Evolutionary conservation across 768 basidiomycete genomes (phyloP).

Genomic region (Rubroboletus satanas): DNA sequence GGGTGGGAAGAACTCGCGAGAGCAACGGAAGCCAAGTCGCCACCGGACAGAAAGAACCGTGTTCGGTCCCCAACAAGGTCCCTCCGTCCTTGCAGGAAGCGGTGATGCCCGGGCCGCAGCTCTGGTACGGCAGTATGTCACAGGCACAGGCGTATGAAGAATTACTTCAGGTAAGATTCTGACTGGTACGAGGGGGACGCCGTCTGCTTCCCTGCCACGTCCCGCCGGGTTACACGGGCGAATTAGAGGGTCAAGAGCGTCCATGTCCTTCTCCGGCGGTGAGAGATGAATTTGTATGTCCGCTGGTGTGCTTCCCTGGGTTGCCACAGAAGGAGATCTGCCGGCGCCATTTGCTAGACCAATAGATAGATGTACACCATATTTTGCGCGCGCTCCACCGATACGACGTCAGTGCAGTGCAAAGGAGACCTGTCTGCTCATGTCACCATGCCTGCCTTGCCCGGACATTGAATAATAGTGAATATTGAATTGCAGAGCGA

Average conservation of each 20-base stretch:
- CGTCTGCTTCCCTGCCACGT: constrained; percentile 1
- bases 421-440: not conserved
- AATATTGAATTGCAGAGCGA: not conserved
- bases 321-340: constrained; percentile 5
- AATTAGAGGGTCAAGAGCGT: constrained; percentile 1
- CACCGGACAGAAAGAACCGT: constrained; percentile 12
- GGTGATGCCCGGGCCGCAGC: not conserved
- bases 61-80: not conserved
- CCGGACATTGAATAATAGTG: not conserved
- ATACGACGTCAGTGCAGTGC: not conserved
- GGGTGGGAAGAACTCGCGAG: constrained; percentile 12
- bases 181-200: constrained; percentile 2
- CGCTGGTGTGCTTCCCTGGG: not conserved
- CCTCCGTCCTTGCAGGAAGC: constrained; percentile 12
- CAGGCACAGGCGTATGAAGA: not conserved
- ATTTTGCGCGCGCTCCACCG: not conserved
- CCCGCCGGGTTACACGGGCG: constrained; percentile 4
- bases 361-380: not conserved
- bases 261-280: not conserved
- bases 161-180: constrained; percentile 2
- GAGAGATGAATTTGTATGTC: not conserved
- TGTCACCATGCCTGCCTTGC: not conserved
- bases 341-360: not conserved
- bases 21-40: constrained; percentile 8
- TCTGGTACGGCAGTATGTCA: constrained; percentile 13